Evolutionary conservation across 2,329 filamentous ascomycete species (phyloP).

Genomic region (Blastomyces parvus): DNA sequence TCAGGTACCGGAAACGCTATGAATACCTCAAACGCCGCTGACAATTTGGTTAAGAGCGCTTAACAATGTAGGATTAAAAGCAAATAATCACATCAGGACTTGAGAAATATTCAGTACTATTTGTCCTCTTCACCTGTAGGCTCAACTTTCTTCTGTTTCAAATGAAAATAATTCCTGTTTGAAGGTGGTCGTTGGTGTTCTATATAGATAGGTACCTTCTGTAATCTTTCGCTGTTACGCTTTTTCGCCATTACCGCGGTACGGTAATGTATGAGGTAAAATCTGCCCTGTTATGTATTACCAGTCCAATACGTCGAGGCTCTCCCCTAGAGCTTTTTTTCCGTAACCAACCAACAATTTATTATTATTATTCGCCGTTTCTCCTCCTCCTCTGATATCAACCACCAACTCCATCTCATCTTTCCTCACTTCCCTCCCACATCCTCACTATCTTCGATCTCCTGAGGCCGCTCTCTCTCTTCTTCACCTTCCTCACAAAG

Average conservation of each 20-base stretch:
- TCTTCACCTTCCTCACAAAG: background rate
- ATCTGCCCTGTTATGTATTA: background rate
- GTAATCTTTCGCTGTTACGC: background rate
- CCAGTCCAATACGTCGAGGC: background rate
- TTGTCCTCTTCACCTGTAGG: background rate
- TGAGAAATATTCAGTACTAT: background rate
- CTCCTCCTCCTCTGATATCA: conserved; percentile 9
- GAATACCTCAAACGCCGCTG: background rate
- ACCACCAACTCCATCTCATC: conserved; percentile 14
- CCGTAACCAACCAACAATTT: conserved; percentile 9
- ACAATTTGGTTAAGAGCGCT: background rate
- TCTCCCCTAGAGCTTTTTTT: background rate
- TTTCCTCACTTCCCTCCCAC: background rate
- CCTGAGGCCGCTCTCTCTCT: background rate
- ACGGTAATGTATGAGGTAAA: background rate
- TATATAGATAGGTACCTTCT: background rate
- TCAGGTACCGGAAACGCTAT: background rate
- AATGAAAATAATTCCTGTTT: background rate
- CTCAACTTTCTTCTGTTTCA: background rate
- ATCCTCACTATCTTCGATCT: background rate
- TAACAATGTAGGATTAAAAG: background rate
- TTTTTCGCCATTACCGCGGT: background rate
- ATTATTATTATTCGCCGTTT: conserved; percentile 10
- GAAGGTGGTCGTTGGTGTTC: background rate
- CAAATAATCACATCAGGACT: background rate